Conservation (phyloP, 2,329 filamentous ascomycete species). For the Pleoardoris graminearum region DNA sequence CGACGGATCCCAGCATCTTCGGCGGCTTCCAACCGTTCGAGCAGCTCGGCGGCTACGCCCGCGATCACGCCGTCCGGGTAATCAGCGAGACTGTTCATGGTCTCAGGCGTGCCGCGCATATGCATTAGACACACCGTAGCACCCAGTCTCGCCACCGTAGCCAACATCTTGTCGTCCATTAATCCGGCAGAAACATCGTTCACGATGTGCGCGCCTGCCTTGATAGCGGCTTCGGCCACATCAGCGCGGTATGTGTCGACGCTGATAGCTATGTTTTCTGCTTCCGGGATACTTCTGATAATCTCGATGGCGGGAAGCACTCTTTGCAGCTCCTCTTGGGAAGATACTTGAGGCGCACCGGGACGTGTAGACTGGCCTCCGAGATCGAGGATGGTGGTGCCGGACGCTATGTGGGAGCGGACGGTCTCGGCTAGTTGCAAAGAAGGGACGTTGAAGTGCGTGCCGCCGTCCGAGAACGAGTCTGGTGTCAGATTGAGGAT, state of each 20-base stretch:
- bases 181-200: constrained; percentile 89
- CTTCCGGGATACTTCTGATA: constrained; percentile 69
- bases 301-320: constrained; percentile 77
- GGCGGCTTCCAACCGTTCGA: constrained; percentile 72
- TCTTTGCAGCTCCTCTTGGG: constrained; percentile 74
- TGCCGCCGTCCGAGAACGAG: constrained; percentile 91
- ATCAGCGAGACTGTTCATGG: constrained; percentile 67
- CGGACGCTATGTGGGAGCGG: constrained; percentile 63
- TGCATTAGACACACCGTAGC: constrained; percentile 88
- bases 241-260: constrained; percentile 89
- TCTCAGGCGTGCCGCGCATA: constrained; percentile 84
- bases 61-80: constrained; percentile 72
- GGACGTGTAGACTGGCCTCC: constrained; percentile 94
- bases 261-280: constrained; percentile 70
- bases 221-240: constrained; percentile 76
- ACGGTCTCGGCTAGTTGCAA: constrained; percentile 61
- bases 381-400: constrained; percentile 85
- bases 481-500: constrained; percentile 95
- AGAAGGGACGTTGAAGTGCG: constrained; percentile 49
- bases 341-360: constrained; percentile 67
- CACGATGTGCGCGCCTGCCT: constrained; percentile 84
- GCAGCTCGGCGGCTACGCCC: constrained; percentile 69
- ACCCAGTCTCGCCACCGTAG: constrained; percentile 74
- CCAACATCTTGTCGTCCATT: constrained; percentile 79
- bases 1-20: constrained; percentile 79